These are phyloP conservation scores for Westerdykella sp. DNA, from an alignment of 2,329 filamentous ascomycete genomes.

Conservation along the genomic window DNA sequence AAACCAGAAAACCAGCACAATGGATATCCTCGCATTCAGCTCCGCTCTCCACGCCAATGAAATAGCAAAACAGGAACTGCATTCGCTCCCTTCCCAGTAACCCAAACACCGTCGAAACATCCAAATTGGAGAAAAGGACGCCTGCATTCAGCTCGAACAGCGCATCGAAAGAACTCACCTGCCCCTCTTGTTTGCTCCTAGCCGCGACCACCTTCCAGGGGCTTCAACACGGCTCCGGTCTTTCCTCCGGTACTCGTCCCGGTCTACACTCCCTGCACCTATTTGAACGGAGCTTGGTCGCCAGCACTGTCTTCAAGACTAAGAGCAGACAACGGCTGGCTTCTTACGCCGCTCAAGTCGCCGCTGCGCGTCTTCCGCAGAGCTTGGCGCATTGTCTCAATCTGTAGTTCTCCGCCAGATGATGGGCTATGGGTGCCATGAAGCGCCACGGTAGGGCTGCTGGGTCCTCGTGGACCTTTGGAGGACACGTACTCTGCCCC, in stretches of 20 bases:
- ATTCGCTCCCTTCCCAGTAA: too few species aligned
- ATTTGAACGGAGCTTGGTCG: slow-evolving; percentile 30
- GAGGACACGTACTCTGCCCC: slow-evolving; percentile 65
- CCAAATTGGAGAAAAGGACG: too few species aligned
- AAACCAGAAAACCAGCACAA: not conserved
- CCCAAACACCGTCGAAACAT: too few species aligned
- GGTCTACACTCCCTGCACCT: not conserved
- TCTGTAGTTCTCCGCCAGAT: slow-evolving; percentile 64
- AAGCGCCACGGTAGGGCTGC: slow-evolving; percentile 49
- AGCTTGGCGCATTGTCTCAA: slow-evolving; percentile 92
- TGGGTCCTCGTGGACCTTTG: slow-evolving; percentile 50
- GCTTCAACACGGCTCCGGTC: too few species aligned
- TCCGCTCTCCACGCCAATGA: not conserved
- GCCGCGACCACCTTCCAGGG: too few species aligned
- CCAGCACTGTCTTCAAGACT: slow-evolving; percentile 33
- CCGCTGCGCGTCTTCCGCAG: slow-evolving; percentile 77
- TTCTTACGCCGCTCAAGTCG: slow-evolving; percentile 54
- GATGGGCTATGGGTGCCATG: slow-evolving; percentile 50
- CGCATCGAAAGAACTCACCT: too few species aligned
- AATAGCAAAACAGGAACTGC: too few species aligned
- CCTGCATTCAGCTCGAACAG: too few species aligned
- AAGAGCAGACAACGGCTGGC: slow-evolving; percentile 36
- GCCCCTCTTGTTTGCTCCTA: too few species aligned
- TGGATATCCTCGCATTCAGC: not conserved
- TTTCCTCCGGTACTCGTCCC: too few species aligned